Evolutionary conservation across 331 rosid genomes (phyloP), one percentile per base, ranked within the genome.

Genomic region (Stylosanthes scabra): DNA sequence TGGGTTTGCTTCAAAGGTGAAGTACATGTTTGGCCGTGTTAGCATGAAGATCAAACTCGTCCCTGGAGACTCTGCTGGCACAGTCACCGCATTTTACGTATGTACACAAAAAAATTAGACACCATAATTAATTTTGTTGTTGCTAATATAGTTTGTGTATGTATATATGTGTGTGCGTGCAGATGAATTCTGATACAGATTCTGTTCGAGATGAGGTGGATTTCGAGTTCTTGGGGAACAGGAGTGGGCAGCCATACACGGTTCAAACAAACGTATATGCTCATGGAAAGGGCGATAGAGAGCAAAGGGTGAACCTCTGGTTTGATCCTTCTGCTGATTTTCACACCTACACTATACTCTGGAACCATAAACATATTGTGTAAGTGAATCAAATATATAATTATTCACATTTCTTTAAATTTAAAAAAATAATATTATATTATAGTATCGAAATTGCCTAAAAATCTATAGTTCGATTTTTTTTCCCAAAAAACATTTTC

Each of bases 31-130:
- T 57, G 97, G 98, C 4, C 95, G 91, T 56, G 93, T 91, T 62
- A 93, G 96, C 87, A 93, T 93, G 93, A 90, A 89, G 92, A 86
- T 93, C 93, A 93, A 93, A 76, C 98, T 93, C 72, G 42, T 89
- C 34, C 87, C 96, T 0, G 96, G 96, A 27, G 98, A 93, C 79
- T 93, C 98, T 41, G 98, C 98, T 1, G 98, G 98, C 39, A 93
- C 97, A 0, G 98, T 93, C 63, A 91, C 98, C 5, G 98, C 98
- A 55, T 93, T 93, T 67, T 93, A 93, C 74, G 98, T 93, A 64
- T 50, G 80, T 55, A 5, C 16, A 41, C 8, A n/a, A 25, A 41
- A 6, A 4, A 59, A 4, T 49, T 7, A 11, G 62, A n/a, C n/a
- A 20, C 25, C 25, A 1, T 20, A 1, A 20, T 56, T 8, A 47